Conservation (phyloP, 2,329 filamentous ascomycete species). For the Aspergillus felis region DNA sequence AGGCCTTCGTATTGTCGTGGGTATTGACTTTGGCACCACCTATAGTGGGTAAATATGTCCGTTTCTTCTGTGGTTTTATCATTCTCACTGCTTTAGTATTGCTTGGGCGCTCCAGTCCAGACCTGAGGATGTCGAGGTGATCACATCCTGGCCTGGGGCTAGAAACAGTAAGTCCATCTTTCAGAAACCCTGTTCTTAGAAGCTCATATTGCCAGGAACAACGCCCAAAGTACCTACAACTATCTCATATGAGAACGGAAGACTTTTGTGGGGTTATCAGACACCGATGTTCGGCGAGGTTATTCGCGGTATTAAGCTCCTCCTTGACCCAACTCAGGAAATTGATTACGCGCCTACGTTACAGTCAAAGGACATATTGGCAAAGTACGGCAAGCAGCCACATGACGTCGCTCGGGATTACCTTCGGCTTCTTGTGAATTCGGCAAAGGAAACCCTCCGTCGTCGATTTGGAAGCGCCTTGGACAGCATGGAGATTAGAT, state of each 20-base stretch:
- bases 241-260: conserved; percentile 5
- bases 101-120: conserved; percentile 16
- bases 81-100: too few relatives aligned
- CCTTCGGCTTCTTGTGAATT: conserved; percentile 3
- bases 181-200: too few relatives aligned
- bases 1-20: conserved; percentile 16
- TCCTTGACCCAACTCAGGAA: conserved; percentile 15
- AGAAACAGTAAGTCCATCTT: conserved; percentile 24
- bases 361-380: background rate
- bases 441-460: conserved; percentile 5
- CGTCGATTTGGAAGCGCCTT: conserved; percentile 10
- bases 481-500: conserved; percentile 20
- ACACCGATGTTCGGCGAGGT: conserved; percentile 17
- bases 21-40: conserved; percentile 30
- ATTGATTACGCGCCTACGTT: conserved; percentile 4
- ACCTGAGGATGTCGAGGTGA: conserved; percentile 14
- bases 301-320: conserved; percentile 20
- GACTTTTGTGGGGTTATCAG: conserved; percentile 23
- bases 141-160: conserved; percentile 23
- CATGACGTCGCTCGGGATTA: conserved; percentile 9
- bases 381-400: background rate
- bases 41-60: conserved; percentile 28
- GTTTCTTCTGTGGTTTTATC: too few relatives aligned
- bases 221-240: conserved; percentile 20
- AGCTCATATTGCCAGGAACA: conserved; percentile 11